Conservation (phyloP, 345 rosid species). For the Syzygium jambos region DNA sequence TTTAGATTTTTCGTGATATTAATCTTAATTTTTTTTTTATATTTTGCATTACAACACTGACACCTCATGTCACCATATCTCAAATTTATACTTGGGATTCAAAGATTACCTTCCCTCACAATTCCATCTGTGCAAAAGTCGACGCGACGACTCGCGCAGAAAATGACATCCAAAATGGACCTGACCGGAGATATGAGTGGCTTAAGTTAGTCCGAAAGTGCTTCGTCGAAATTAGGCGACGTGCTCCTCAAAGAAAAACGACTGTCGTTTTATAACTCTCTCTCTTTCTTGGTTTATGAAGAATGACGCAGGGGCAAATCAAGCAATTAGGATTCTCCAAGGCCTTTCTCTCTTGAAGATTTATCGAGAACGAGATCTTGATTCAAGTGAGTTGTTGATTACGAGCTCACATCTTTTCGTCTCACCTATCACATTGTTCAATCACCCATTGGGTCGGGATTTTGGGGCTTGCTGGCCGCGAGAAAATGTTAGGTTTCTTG, state of each 20-base stretch:
- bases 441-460: background rate
- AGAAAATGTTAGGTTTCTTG: background rate
- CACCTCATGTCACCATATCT: too few relatives aligned
- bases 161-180: background rate
- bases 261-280: too few relatives aligned
- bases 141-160: too few relatives aligned
- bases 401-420: background rate
- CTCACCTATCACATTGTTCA: background rate
- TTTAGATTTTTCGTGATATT: accelerated
- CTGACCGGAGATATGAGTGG: background rate
- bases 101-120: too few relatives aligned
- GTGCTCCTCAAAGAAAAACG: background rate
- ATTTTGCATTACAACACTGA: accelerated
- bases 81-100: accelerated
- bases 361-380: background rate
- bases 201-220: too few relatives aligned
- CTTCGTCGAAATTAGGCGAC: background rate
- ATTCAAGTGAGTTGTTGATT: too few relatives aligned
- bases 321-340: background rate
- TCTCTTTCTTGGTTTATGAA: background rate
- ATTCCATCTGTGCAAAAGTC: background rate
- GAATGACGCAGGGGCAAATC: background rate
- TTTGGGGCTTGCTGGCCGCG: background rate
- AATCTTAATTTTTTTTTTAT: too few relatives aligned
- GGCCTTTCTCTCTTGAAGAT: background rate